Percentiles rank a stretch among this genome's conserved stretches.
phyloP scores from a whole-genome alignment of 2,329 filamentous ascomycete species.

The Davidsoniella neocaledoniae region DNA sequence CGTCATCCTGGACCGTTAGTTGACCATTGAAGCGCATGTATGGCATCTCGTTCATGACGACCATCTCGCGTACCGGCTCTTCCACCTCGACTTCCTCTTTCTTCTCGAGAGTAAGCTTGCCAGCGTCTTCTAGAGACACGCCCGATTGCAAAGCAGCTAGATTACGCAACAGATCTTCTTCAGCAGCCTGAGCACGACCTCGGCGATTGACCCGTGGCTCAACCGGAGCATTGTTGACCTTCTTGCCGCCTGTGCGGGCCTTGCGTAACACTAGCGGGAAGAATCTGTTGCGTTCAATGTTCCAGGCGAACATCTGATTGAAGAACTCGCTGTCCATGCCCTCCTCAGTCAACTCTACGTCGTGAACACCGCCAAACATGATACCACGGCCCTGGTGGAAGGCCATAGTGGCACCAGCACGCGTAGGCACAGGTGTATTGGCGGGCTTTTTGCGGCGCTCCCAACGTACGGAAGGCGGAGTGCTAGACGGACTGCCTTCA shows the following conservation, averaged over 20 bases:
- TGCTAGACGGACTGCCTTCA: constrained; percentile 45
- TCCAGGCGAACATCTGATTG: constrained; percentile 81
- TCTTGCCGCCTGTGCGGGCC: constrained; percentile 44
- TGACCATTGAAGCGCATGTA: constrained; percentile 85
- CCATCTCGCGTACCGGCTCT: constrained; percentile 42
- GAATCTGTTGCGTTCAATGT: constrained; percentile 86
- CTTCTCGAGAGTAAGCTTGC: constrained; percentile 32
- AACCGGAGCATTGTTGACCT: constrained; percentile 24
- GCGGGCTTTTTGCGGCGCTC: constrained; percentile 84
- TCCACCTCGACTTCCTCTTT: constrained; percentile 26
- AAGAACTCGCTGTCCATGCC: constrained; percentile 97
- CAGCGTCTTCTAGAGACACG: constrained; percentile 38
- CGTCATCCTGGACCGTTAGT: constrained; percentile 78
- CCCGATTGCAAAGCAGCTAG: constrained; percentile 72
- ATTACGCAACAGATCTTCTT: constrained; percentile 78
- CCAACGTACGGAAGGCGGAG: constrained; percentile 66
- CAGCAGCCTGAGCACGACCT: constrained; percentile 71
- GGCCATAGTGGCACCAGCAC: constrained; percentile 85
- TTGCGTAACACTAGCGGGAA: constrained; percentile 69
- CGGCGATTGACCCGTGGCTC: constrained; percentile 42
- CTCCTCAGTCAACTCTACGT: constrained; percentile 81
- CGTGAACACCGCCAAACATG: constrained; percentile 84
- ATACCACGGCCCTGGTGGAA: constrained; percentile 89
- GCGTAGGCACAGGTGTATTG: constrained; percentile 67
- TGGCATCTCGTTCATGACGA: constrained; percentile 64